Conservation (phyloP, 768 basidiomycete genomes). For the Lactarius tabidus region DNA sequence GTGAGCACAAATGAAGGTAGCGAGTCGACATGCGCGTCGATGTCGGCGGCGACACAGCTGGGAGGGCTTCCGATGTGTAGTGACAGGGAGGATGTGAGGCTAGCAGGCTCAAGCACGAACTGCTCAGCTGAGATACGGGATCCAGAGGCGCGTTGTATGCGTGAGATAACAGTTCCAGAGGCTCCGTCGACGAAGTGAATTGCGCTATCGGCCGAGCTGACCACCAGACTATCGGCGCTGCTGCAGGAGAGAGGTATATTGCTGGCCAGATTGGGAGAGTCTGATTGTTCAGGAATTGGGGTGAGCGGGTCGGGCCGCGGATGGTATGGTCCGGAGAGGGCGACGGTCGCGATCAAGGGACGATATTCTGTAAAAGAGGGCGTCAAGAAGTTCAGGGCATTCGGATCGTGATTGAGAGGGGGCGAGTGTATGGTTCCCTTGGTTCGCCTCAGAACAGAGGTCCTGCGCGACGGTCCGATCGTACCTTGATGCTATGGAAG, state of each 20-base stretch:
- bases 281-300: slow-evolving; percentile 17
- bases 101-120: slow-evolving; percentile 2
- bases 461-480: background rate
- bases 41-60: slow-evolving; percentile 12
- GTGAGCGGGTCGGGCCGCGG: slow-evolving; percentile 3
- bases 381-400: background rate
- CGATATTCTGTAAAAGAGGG: background rate
- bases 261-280: background rate
- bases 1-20: slow-evolving; percentile 24
- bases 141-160: slow-evolving; percentile 22
- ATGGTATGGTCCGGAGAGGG: slow-evolving; percentile 1
- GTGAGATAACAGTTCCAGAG: slow-evolving; percentile 28
- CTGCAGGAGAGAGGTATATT: slow-evolving; percentile 10
- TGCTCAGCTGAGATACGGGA: slow-evolving; percentile 7
- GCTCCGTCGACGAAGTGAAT: slow-evolving; percentile 28
- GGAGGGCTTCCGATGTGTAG: slow-evolving; percentile 25
- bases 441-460: slow-evolving; percentile 6
- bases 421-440: slow-evolving; percentile 12
- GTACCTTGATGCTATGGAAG: background rate
- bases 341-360: background rate
- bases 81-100: slow-evolving; percentile 14
- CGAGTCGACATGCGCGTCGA: slow-evolving; percentile 23
- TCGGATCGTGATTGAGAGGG: background rate
- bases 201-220: background rate
- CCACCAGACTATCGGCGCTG: slow-evolving; percentile 16